Percentiles rank a stretch among this genome's conserved stretches.
Evolutionary conservation across 23 red algal genomes (phyloP).

Genomic region (Gracilaria vermiculophylla): DNA sequence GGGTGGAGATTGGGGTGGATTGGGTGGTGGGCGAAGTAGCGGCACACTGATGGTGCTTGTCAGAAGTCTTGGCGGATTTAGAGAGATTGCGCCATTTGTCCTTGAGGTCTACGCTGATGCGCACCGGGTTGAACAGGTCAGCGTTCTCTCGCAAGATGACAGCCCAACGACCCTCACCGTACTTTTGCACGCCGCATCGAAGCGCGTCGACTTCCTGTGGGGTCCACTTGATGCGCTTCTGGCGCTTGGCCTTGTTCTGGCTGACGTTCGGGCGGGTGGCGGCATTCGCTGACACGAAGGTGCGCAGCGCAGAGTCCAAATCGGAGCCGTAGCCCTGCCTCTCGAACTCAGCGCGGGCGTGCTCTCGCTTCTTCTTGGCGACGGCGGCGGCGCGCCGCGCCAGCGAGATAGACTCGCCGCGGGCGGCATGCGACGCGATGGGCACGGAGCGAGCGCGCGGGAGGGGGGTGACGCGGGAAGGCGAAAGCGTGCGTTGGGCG

Average conservation of each 20-base stretch:
- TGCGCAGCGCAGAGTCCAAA: background rate
- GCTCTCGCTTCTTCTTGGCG: slow-evolving; percentile 43
- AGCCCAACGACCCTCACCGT: slow-evolving; percentile 52
- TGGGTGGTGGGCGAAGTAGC: background rate
- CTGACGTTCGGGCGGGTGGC: slow-evolving; percentile 41
- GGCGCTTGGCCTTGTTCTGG: slow-evolving; percentile 47
- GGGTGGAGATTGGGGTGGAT: background rate
- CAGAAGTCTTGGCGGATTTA: slow-evolving; percentile 2
- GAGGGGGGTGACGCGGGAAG: background rate
- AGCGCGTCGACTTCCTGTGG: slow-evolving; percentile 31
- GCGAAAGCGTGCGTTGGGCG: background rate
- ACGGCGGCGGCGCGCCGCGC: slow-evolving; percentile 45
- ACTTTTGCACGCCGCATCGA: slow-evolving; percentile 20
- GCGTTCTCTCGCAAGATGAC: slow-evolving; percentile 59
- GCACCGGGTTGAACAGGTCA: background rate
- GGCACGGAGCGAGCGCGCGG: background rate
- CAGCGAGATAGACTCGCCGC: slow-evolving; percentile 52
- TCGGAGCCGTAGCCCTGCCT: background rate
- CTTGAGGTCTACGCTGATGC: slow-evolving; percentile 55
- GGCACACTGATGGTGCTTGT: background rate
- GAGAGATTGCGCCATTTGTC: slow-evolving; percentile 61
- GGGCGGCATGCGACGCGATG: background rate
- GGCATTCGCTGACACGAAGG: slow-evolving; percentile 16
- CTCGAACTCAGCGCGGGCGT: slow-evolving; percentile 40
- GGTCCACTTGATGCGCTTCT: slow-evolving; percentile 55